Conservation (phyloP, 2,329 filamentous ascomycete species). For the Pseudodiploospora longispora region DNA sequence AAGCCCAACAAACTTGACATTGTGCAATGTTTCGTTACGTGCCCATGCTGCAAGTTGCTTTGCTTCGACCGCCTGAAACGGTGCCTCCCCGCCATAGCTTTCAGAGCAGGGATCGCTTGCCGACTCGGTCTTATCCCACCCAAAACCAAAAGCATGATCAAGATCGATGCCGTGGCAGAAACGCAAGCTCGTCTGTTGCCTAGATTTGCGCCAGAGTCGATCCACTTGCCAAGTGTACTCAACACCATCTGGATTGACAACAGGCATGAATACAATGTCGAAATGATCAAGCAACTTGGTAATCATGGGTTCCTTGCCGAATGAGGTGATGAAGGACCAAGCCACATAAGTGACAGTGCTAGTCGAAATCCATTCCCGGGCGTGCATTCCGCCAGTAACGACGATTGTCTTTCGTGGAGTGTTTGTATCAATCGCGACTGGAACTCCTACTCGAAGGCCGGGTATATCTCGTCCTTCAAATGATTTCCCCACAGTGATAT, state of each 20-base stretch:
- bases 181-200: conserved; percentile 70
- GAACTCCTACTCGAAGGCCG: conserved; percentile 66
- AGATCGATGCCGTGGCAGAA: conserved; percentile 87
- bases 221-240: conserved; percentile 89
- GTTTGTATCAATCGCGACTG: conserved; percentile 32
- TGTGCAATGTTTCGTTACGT: conserved; percentile 65
- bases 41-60: conserved; percentile 73
- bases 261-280: conserved; percentile 82
- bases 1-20: conserved; percentile 72
- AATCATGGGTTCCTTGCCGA: conserved; percentile 63
- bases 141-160: conserved; percentile 76
- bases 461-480: conserved; percentile 83
- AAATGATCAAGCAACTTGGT: conserved; percentile 75
- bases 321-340: conserved; percentile 77
- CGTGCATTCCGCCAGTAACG: conserved; percentile 80
- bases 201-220: conserved; percentile 89
- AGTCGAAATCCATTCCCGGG: conserved; percentile 92
- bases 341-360: conserved; percentile 87
- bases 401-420: conserved; percentile 65
- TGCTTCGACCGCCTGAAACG: conserved; percentile 80
- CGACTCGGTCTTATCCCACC: conserved; percentile 65
- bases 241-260: conserved; percentile 88
- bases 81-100: conserved; percentile 72
- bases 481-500: conserved; percentile 71
- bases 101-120: conserved; percentile 81